Evolutionary conservation across 1,284 basidiomycete genomes (phyloP).

Genomic region (Apiotrichum mycotoxinovorans): DNA sequence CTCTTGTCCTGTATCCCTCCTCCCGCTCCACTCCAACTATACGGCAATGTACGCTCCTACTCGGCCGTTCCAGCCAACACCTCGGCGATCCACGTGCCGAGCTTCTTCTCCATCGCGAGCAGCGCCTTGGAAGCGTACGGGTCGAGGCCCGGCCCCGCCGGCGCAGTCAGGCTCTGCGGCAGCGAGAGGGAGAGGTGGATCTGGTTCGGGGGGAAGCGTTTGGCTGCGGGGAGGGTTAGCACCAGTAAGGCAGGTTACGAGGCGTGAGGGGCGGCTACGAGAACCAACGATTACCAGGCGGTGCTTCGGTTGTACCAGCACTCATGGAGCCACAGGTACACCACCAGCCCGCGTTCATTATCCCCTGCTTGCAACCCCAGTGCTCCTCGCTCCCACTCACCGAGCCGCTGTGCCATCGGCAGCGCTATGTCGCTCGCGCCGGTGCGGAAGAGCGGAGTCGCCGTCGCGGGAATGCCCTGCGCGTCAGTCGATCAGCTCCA

Average conservation of each 20-base stretch:
- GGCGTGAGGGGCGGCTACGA: background rate
- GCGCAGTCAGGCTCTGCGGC: constrained; percentile 29
- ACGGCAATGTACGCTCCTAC: background rate
- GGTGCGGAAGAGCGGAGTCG: constrained; percentile 65
- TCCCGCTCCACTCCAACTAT: no score
- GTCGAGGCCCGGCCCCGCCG: constrained; percentile 34
- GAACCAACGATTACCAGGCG: no score
- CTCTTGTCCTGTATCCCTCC: background rate
- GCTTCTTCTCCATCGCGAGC: constrained; percentile 46
- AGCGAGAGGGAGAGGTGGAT: constrained; percentile 46
- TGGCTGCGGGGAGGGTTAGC: constrained; percentile 23
- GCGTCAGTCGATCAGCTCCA: background rate
- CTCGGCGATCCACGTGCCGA: constrained; percentile 36
- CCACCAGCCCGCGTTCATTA: no score
- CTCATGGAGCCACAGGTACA: no score
- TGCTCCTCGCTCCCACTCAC: constrained; percentile 52
- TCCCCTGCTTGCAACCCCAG: background rate
- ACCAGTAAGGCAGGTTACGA: background rate
- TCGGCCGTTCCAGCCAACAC: constrained; percentile 12
- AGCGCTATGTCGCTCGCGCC: constrained; percentile 63
- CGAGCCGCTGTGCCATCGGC: constrained; percentile 71
- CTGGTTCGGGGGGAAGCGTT: constrained; percentile 40
- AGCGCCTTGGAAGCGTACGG: constrained; percentile 39
- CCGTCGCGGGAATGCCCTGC: constrained; percentile 54
- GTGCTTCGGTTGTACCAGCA: no score